Percentiles rank a stretch among this genome's conserved stretches.
phyloP scores from a whole-genome alignment of 495 filamentous ascomycete species.

The Penicillium canescens region DNA sequence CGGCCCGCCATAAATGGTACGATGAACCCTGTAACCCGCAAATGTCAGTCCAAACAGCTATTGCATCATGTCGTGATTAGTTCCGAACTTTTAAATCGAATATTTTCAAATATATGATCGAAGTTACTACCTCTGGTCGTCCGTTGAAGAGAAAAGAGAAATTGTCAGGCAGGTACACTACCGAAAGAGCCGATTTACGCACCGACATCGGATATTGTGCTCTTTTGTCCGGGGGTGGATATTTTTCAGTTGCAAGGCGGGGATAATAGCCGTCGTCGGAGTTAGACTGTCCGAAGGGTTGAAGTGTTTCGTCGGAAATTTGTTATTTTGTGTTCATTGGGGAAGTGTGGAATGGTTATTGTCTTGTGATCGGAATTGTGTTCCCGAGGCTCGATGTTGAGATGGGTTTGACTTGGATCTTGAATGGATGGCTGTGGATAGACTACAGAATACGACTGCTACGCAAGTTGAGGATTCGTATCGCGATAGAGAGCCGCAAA shows the following conservation, averaged over 20 bases:
- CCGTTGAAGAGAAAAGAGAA: neutral
- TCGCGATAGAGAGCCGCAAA: slow-evolving; percentile 9
- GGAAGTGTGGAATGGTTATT: neutral
- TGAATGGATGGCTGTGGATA: neutral
- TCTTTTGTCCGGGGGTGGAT: neutral
- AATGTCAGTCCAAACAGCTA: neutral
- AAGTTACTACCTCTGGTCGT: no score
- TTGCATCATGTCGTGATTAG: no score
- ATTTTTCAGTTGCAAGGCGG: neutral
- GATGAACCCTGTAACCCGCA: neutral
- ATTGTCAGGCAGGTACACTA: neutral
- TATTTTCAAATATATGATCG: no score
- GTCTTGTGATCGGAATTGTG: neutral
- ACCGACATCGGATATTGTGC: slow-evolving; percentile 19
- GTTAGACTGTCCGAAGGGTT: neutral
- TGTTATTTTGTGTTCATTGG: no score
- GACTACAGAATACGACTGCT: no score
- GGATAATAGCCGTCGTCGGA: neutral
- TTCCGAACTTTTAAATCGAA: no score
- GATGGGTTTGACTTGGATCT: neutral
- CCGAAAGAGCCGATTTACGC: slow-evolving; percentile 21
- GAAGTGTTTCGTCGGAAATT: neutral
- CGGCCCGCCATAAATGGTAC: neutral
- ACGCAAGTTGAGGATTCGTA: neutral
- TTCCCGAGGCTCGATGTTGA: neutral